phyloP scores from a whole-genome alignment of 441 rosid genomes.

The Brassica balearica region DNA sequence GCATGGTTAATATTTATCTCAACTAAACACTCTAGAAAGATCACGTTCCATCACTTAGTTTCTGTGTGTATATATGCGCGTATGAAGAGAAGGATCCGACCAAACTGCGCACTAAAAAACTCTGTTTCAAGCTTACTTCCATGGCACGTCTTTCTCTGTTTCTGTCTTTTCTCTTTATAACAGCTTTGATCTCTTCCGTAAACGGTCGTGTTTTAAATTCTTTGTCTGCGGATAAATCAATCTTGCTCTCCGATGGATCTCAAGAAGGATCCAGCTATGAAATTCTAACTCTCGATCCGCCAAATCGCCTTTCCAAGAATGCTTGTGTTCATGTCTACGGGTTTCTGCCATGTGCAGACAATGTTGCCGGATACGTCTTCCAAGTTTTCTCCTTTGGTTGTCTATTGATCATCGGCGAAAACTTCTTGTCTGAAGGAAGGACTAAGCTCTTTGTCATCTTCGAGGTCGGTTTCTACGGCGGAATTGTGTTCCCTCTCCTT shows the following conservation, averaged over 20 bases:
- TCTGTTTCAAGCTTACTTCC: constrained; percentile 27
- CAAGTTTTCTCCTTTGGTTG: constrained; percentile 41
- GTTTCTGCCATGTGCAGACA: constrained; percentile 6
- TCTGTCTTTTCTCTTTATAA: constrained; percentile 15
- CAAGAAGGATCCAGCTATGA: constrained; percentile 12
- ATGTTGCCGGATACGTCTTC: constrained; percentile 33
- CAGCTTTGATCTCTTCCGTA: constrained; percentile 17
- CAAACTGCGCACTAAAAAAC: constrained; percentile 7
- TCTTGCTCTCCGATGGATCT: constrained; percentile 21
- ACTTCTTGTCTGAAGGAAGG: constrained; percentile 39
- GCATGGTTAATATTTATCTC: not conserved
- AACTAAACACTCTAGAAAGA: not conserved
- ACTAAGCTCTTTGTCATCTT: constrained; percentile 41
- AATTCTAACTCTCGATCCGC: constrained; percentile 19
- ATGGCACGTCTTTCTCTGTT: constrained; percentile 42
- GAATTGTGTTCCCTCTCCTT: constrained; percentile 41
- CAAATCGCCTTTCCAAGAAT: constrained; percentile 10
- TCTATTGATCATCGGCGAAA: constrained; percentile 33
- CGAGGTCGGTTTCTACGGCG: constrained; percentile 41
- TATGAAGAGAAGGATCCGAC: constrained; percentile 18
- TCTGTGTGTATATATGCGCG: not conserved
- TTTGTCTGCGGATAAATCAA: constrained; percentile 13
- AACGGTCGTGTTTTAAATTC: constrained; percentile 33
- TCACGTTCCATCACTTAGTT: not conserved
- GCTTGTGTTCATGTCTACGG: constrained; percentile 39